Conservation (phyloP, 2,329 filamentous ascomycete species). For the Colletotrichum noveboracense region DNA sequence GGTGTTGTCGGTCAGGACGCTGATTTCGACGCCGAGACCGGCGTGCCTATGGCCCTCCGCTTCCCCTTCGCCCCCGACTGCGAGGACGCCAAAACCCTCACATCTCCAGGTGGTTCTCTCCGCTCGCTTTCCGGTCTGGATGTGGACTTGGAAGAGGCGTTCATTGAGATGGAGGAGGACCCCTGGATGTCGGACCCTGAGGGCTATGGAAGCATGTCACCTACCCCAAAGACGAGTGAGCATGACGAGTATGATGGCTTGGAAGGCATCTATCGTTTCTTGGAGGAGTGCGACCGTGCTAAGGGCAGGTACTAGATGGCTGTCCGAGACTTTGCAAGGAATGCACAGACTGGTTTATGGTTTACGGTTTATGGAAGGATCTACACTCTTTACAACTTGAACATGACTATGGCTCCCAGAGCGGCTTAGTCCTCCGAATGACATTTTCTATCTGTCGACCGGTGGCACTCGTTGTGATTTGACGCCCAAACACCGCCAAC, state of each 20-base stretch:
- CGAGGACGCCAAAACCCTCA: slow-evolving; percentile 35
- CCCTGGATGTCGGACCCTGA: slow-evolving; percentile 55
- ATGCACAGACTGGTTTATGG: background rate
- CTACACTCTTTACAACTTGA: slow-evolving; percentile 27
- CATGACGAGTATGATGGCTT: slow-evolving; percentile 58
- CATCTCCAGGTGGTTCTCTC: slow-evolving; percentile 54
- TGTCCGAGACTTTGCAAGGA: background rate
- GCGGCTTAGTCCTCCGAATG: background rate
- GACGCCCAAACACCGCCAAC: background rate
- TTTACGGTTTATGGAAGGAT: slow-evolving; percentile 7
- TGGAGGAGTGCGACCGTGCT: slow-evolving; percentile 61
- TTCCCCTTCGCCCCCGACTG: slow-evolving; percentile 82
- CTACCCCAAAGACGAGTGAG: slow-evolving; percentile 42
- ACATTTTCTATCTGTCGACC: slow-evolving; percentile 24
- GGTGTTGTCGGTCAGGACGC: slow-evolving; percentile 80
- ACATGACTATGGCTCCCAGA: background rate
- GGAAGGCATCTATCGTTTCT: slow-evolving; percentile 62
- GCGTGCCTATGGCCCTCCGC: slow-evolving; percentile 75
- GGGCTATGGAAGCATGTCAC: slow-evolving; percentile 57
- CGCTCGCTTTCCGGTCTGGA: slow-evolving; percentile 47
- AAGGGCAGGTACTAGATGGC: slow-evolving; percentile 29
- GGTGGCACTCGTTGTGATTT: background rate
- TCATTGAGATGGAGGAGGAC: slow-evolving; percentile 49
- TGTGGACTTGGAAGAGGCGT: slow-evolving; percentile 38
- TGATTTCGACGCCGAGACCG: slow-evolving; percentile 72